Base-by-base conservation (phyloP, 169 alveolate genomes). In the Cystoisospora suis region DNA sequence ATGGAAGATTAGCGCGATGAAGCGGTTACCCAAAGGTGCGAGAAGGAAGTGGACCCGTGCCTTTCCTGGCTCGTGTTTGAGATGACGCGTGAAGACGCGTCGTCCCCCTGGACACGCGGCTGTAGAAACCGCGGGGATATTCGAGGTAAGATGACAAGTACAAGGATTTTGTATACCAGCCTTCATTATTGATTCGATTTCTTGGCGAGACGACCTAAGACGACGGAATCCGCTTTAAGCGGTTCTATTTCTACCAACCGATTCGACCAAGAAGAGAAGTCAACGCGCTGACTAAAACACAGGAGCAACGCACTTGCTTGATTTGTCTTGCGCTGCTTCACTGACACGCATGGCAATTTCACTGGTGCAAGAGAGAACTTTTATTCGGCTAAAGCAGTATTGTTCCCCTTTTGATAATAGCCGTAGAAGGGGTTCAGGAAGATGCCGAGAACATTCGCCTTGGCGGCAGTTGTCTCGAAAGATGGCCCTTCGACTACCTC, bases 1-100 rank as follows among this genome's bases (percentile, higher is more conserved):
- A n/a, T n/a, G n/a, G n/a, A n/a, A n/a, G n/a, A n/a, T n/a, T n/a
- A n/a, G n/a, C n/a, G n/a, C n/a, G n/a, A n/a, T n/a, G n/a, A n/a
- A n/a, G n/a, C 83, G 56, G 56, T 23, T 72, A 72, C 83, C 77
- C 83, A 72, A 72, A 34, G n/a, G 83, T 72, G 83, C 83, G 53
- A 38, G 23, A 40, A 0, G 23, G 58, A 40, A 36, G 17, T 3
- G 12, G 9, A 36, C 83, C 83, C 83, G 4, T 40, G 83, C 20
- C 83, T 72, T 72, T 72, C 83, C 83, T 72, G 83, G 83, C 83
- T 53, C 38, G 3, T 40, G 83, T 72, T 72, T 15, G n/a, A n/a
- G 65, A 53, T 53, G 65, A 23, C 65, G 23, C 29, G 65, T 15
- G 65, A 53, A 12, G 65, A 53, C 20, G 20, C 58, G 83, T 34